These are phyloP conservation scores for Eucalyptus virginea DNA, from an alignment of 345 rosid species.

Conservation along the genomic window DNA sequence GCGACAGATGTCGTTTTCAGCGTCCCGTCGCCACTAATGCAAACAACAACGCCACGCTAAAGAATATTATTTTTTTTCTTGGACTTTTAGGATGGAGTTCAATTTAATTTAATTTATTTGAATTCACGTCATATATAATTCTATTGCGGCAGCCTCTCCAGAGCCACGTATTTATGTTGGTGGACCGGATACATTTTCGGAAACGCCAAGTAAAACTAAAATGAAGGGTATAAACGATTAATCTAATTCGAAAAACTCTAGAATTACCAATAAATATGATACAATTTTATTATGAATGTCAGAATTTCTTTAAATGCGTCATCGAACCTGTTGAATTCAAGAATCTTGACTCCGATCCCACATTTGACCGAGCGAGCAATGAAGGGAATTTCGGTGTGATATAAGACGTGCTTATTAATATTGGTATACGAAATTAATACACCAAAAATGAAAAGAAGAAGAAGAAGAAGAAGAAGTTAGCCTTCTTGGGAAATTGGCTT, in stretches of 20 bases:
- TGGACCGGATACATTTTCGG: neutral
- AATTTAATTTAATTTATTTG: neutral
- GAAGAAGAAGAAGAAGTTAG: neutral
- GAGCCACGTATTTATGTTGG: neutral
- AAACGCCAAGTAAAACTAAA: neutral
- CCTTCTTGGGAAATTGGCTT: neutral
- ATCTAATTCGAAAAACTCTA: neutral
- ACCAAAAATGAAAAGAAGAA: neutral
- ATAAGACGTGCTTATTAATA: neutral
- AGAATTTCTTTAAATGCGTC: neutral
- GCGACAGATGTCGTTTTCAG: neutral
- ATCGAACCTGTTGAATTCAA: neutral
- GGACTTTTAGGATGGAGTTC: neutral
- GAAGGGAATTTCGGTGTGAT: neutral
- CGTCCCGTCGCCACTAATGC: neutral
- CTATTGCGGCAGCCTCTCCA: neutral
- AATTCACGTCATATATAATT: neutral
- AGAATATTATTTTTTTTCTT: neutral
- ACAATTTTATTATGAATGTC: neutral
- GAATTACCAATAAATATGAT: too few species aligned
- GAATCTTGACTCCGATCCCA: neutral
- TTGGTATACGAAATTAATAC: neutral
- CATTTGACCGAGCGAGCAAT: neutral
- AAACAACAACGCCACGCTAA: neutral
- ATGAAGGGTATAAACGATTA: neutral